A percentile compares a stretch with the other conserved stretches of the same genome.
These are phyloP conservation scores for Diplocarpon mali DNA, from an alignment of 2,329 filamentous ascomycete species.

Conservation along the genomic window DNA sequence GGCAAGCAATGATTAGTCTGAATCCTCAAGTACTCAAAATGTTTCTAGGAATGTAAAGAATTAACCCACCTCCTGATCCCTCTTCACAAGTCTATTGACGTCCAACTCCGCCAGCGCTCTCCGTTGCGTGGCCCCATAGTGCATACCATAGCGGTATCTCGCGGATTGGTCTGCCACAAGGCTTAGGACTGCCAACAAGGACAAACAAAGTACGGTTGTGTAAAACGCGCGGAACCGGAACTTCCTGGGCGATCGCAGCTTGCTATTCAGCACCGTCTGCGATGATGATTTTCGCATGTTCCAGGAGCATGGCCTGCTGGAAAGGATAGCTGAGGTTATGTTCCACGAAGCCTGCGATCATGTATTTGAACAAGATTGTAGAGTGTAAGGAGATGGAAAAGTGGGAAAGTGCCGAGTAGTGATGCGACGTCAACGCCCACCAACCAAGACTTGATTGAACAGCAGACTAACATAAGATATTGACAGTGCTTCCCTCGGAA, in stretches of 20 bases:
- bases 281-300: conserved; percentile 18
- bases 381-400: no score
- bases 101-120: conserved; percentile 20
- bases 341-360: no score
- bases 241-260: conserved; percentile 11
- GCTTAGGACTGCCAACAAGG: conserved; percentile 22
- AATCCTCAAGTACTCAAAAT: neutral
- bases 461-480: no score
- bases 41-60: neutral
- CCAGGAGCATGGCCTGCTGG: neutral
- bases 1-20: neutral
- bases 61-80: conserved; percentile 26
- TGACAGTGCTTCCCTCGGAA: no score
- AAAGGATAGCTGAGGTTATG: no score
- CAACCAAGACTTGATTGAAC: no score
- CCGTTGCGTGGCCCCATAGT: conserved; percentile 22
- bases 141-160: conserved; percentile 20
- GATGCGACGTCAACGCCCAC: no score
- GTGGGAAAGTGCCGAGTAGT: no score
- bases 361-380: no score
- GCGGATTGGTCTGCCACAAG: conserved; percentile 24
- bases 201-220: conserved; percentile 24
- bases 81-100: conserved; percentile 19
- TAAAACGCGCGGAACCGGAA: conserved; percentile 27
- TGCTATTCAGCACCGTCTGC: conserved; percentile 13